Evolutionary conservation across 202 grass and related monocot species (phyloP).

Genomic region (Musa balbisiana): DNA sequence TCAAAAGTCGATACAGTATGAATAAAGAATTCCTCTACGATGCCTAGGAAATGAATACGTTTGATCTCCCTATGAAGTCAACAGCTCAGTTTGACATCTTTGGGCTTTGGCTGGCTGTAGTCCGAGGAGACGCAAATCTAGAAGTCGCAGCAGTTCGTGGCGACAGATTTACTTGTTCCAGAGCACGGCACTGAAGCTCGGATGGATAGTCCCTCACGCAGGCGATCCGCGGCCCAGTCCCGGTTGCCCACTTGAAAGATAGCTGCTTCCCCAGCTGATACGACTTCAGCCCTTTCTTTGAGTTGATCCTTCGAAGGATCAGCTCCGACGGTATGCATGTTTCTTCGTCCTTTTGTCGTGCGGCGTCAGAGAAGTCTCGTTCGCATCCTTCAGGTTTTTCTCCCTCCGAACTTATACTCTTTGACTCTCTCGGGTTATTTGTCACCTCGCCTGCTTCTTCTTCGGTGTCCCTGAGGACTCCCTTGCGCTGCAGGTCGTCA

Average conservation of each 20-base stretch:
- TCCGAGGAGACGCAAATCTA: too few species aligned
- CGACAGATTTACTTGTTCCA: constrained; percentile 77
- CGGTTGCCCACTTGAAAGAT: constrained; percentile 74
- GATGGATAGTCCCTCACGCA: constrained; percentile 89
- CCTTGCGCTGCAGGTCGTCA: too few species aligned
- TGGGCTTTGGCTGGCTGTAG: not conserved
- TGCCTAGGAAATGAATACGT: too few species aligned
- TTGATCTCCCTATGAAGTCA: not conserved
- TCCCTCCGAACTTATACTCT: not conserved
- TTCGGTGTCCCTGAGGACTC: not conserved
- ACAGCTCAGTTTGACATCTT: not conserved
- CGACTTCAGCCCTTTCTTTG: constrained; percentile 66
- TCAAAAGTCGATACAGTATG: too few species aligned
- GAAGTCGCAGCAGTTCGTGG: constrained; percentile 23
- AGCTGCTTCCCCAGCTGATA: constrained; percentile 83
- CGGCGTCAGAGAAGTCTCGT: too few species aligned
- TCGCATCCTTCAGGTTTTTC: not conserved
- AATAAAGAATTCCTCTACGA: too few species aligned
- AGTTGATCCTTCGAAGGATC: constrained; percentile 84
- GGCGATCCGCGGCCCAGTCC: constrained; percentile 71
- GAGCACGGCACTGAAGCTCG: constrained; percentile 60
- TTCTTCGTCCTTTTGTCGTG: constrained; percentile 8
- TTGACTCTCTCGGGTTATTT: not conserved
- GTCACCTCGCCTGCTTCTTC: not conserved
- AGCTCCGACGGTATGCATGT: constrained; percentile 35